Evolutionary conservation across 805 yeast species (phyloP), one percentile per base, ranked within the genome.

Genomic region (Debaryomyces castellii): DNA sequence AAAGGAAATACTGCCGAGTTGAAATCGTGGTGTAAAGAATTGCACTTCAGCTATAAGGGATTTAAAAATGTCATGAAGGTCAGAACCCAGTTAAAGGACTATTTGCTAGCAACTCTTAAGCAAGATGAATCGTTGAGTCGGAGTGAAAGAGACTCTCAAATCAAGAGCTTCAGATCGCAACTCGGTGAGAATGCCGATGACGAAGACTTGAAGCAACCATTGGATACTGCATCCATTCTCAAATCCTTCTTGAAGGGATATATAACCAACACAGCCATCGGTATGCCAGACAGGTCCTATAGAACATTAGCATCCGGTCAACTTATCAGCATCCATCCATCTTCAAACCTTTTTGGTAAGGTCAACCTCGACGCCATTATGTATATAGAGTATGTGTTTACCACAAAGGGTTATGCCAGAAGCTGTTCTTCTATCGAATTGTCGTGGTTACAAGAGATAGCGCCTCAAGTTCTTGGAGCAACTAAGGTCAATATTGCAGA

Each of bases 321-420:
- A 63, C 72, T 88, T 25, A 81, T 92, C 39, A 82, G 94, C 41
- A 82, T 92, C 9, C 98, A 92, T 60, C 98, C 98, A 0, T 87
- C 96, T 0, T 89, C 96, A 0, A 68, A 87, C 63, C 68, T 94
- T 34, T 94, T 92, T 66, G 96, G 97, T 5, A 78, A 79, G 52
- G 44, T 65, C 9, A 78, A 80, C 53, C 74, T 82, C 38, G 96
- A 92, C 53, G 96, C 95, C 1, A 83, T 94, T 44, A 85, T 94
- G 95, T 94, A 89, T 69, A 83, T 90, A 30, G 99, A 94, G 66
- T 91, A 88, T 61, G 97, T 94, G 12, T 92, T 79, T 62, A 94
- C 99, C 0, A 79, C 91, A 11, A 89, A 89, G 63, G 96, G 96
- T 0, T 94, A 91, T 58, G 98, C 96, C 0, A 76, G 99, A 55